Evolutionary conservation across 441 rosid genomes (phyloP), one percentile per base, ranked within the genome.

Genomic region (Erysimum pusillum): DNA sequence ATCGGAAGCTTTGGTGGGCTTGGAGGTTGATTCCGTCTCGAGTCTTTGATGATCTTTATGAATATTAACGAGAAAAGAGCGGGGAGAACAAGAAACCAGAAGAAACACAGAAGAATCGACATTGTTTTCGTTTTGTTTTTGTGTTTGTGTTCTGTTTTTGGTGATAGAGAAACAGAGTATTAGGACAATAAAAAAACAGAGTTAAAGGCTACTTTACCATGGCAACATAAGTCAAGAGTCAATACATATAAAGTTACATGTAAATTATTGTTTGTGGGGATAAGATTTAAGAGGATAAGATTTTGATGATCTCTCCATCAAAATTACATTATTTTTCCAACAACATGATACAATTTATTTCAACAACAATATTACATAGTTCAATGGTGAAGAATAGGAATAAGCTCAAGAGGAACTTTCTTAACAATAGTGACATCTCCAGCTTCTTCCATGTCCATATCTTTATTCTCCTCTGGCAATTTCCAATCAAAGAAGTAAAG

Each of bases 1-100:
- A 88, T 44, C 3, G 91, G 92, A 59, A 86, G 78, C 69, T 57
- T 64, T 7, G 83, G 67, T 69, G 89, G 89, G 69, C 86, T 35
- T 32, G 90, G 88, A 7, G 88, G 86, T 62, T 77, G 77, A 15
- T 71, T 78, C 39, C 7, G 45, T 2, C 32, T 68, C 9, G 36
- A 34, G 10, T 4, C 2, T 59, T 20, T 76, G 12, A 68, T 20
- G 18, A 36, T 77, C 14, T 64, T 71, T 4, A 8, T 0, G 59
- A 42, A 54, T 7, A 57, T 14, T 39, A 77, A 64, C 3, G 41
- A 14, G 1, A 71, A 41, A 15, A 76, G 3, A 41, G 15, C 9
- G 2, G 18, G n/a, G 32, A 10, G 56, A 49, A 49, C 6, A 2
- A 18, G 54, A 49, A 18, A 9, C 54, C 2, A 9, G 13, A 36